These are phyloP conservation scores for Aspergillus caelatus DNA, from an alignment of 2,329 filamentous ascomycete genomes.

Conservation along the genomic window DNA sequence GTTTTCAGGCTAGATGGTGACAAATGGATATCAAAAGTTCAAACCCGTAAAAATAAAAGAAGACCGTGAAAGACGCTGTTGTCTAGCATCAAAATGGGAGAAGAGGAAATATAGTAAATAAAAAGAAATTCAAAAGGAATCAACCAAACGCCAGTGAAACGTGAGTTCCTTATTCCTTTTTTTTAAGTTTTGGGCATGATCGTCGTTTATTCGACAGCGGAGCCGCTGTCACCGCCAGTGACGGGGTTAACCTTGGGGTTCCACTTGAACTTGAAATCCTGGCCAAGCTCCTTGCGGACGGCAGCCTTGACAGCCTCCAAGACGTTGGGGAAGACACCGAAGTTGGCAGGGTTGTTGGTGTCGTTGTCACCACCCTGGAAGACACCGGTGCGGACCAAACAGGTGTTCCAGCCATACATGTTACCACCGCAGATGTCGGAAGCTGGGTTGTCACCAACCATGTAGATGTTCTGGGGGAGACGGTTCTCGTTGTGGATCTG, in stretches of 20 bases:
- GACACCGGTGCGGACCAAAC: conserved; percentile 75
- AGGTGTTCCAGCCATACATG: conserved; percentile 82
- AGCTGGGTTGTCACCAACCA: conserved; percentile 75
- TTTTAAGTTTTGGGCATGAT: conserved; percentile 18
- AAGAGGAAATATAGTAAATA: conserved; percentile 6
- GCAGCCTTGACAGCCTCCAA: conserved; percentile 70
- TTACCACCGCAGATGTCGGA: conserved; percentile 77
- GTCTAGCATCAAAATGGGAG: conserved; percentile 4
- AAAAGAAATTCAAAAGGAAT: conserved; percentile 10
- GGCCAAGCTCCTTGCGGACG: conserved; percentile 69
- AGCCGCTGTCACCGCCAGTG: conserved; percentile 55
- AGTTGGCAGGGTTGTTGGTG: conserved; percentile 74
- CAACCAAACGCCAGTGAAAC: conserved; percentile 20
- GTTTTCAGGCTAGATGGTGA: conserved; percentile 6
- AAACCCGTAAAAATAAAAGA: conserved; percentile 18
- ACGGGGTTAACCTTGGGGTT: conserved; percentile 72
- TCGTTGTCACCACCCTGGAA: conserved; percentile 78
- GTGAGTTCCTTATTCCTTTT: conserved; percentile 11
- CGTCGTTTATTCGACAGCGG: conserved; percentile 56
- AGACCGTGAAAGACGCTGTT: neutral
- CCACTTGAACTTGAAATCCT: conserved; percentile 74
- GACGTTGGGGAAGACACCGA: conserved; percentile 75
- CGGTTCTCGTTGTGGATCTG: conserved; percentile 72
- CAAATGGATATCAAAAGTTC: conserved; percentile 30
- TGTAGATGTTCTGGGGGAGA: conserved; percentile 72